Conservation (phyloP, 2,329 filamentous ascomycete genomes). For the Sordariomycetes sp. region DNA sequence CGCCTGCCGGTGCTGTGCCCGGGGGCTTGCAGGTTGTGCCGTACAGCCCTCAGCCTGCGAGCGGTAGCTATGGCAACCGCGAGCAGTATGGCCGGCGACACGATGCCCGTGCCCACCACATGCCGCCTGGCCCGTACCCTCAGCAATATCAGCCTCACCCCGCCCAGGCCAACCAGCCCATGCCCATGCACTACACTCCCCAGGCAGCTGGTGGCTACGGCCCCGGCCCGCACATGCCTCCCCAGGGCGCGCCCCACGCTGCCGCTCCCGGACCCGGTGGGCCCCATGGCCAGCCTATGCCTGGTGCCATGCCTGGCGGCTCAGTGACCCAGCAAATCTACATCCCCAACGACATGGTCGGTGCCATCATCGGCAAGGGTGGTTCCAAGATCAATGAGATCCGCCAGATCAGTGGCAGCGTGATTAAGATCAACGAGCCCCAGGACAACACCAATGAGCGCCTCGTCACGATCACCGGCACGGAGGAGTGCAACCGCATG, state of each 20-base stretch:
- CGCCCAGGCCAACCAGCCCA: conserved; percentile 47
- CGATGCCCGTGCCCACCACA: conserved; percentile 59
- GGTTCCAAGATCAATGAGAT: conserved; percentile 99
- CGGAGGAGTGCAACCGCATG: conserved; percentile 98
- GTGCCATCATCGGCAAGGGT: conserved; percentile 96
- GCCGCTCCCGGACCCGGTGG: conserved; percentile 37
- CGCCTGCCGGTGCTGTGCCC: conserved; percentile 83
- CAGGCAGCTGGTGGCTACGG: conserved; percentile 64
- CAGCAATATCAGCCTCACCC: conserved; percentile 58
- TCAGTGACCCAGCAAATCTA: conserved; percentile 96
- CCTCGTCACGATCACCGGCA: conserved; percentile 92
- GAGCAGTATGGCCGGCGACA: conserved; percentile 71
- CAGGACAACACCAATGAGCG: conserved; percentile 98
- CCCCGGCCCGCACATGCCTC: conserved; percentile 62
- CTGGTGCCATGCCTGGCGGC: conserved; percentile 33
- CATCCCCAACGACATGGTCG: conserved; percentile 99
- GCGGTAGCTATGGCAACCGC: conserved; percentile 71
- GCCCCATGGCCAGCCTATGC: conserved; percentile 53
- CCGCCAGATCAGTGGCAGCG: conserved; percentile 87
- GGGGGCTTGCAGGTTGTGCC: conserved; percentile 99
- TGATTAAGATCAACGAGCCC: conserved; percentile 99
- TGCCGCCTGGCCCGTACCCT: conserved; percentile 58
- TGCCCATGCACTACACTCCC: conserved; percentile 67
- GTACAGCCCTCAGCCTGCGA: conserved; percentile 85
- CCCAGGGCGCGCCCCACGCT: conserved; percentile 51